Evolutionary conservation across 805 yeast genomes (phyloP), one percentile per base, ranked within the genome.

Genomic region (Candida ovalis): DNA sequence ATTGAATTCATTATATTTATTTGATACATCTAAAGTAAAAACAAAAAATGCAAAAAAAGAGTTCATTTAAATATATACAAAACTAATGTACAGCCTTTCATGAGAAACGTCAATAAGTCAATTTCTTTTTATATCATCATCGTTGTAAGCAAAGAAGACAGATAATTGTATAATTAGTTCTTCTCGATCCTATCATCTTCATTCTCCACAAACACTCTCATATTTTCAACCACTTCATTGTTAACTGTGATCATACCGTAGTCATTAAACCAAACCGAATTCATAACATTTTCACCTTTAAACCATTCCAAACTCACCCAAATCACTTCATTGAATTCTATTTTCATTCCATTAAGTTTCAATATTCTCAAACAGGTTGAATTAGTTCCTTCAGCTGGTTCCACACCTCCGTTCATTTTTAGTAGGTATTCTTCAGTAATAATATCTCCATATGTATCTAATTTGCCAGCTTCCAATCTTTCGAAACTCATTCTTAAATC

Each of bases 401-500:
- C 5, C 35, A 30, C 35, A 15, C 15, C 35, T 15, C 35, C n/a
- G 4, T 30, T 30, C 7, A 30, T 10, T 17, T 15, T 8, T 10
- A 5, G 12, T 10, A 43, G 4, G n/a, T 38, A 43, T n/a, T 65
- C 63, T 8, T 52, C 45, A 1, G 68, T 62, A 8, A 77, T 61
- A 8, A 55, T 42, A 1, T 55, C 50, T 42, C 78, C 78, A 21
- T 49, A 49, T 0, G 63, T 43, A 52, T 81, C 84, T 15, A 78
- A 50, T 1, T 59, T 47, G 0, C 76, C 77, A 1, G 65, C 56
- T 7, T 47, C 49, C 19, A 81, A 50, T 21, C 67, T 63, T 60
- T 84, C 89, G 32, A 82, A 47, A 4, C 63, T 59, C 15, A 81
- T 37, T 39, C 81, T 64, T 4, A 77, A 52, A 2, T 82, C 74